Evolutionary conservation across 2,329 filamentous ascomycete species (phyloP).

Genomic region (Blumeria graminis): DNA sequence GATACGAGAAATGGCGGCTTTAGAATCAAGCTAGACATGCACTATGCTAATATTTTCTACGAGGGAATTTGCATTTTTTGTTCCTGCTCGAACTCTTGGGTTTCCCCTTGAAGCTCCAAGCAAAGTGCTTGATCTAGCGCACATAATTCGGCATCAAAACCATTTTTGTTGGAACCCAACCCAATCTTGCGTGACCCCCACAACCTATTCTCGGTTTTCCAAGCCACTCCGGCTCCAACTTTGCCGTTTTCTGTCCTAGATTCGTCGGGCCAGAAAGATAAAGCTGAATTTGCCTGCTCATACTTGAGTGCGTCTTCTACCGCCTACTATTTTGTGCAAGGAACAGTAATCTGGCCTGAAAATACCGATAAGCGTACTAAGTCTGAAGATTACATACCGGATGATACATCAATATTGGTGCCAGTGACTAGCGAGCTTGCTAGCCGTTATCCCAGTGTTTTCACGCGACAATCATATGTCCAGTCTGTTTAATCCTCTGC

Average conservation of each 20-base stretch:
- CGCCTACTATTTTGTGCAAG: not conserved
- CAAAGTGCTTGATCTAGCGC: not conserved
- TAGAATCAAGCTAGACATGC: not conserved
- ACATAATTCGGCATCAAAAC: not conserved
- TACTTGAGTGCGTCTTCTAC: not conserved
- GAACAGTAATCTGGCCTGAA: not conserved
- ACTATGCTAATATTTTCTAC: not conserved
- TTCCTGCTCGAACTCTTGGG: not conserved
- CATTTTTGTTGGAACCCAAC: not conserved
- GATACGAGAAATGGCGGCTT: not conserved
- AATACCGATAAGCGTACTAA: not conserved
- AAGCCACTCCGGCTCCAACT: not conserved
- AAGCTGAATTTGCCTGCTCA: not conserved
- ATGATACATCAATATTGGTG: not conserved
- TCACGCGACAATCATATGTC: not conserved
- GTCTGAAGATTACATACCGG: not conserved
- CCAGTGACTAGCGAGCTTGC: not conserved
- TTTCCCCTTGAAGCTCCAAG: not conserved
- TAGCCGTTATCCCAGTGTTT: not conserved
- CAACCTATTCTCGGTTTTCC: not conserved
- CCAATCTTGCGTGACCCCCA: not conserved
- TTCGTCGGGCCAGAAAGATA: not conserved
- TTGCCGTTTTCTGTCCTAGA: not conserved
- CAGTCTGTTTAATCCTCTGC: not conserved
- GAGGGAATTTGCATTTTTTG: not conserved